Base-by-base conservation (phyloP, 257 asterid genomes). In the Datura wrightii region DNA sequence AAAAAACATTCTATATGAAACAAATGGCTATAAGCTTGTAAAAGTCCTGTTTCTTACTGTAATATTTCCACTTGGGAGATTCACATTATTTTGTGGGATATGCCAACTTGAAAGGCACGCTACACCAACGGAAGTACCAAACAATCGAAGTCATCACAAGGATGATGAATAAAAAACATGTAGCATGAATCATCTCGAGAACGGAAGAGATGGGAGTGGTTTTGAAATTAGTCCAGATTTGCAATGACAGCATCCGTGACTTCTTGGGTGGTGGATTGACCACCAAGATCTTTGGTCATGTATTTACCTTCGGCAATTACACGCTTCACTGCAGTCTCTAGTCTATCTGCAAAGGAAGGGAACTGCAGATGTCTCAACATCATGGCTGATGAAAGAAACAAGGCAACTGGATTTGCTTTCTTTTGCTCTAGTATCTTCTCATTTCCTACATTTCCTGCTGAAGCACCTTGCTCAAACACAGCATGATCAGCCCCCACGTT, bases 401-500 rank as follows among this genome's bases (percentile, higher is more conserved):
- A 79, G 59, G 99, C 99, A 65, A 94, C 97, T 9, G 98, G 98
- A 82, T 96, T 96, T 80, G 97, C 99, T 88, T 82, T 93, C 97
- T 88, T 92, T 83, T 92, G 91, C 91, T 86, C 90, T 10, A 92
- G 84, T 37, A 92, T 6, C 50, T 92, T 91, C 63, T 92, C 97
- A 36, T 88, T 95, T 85, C 98, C 98, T 37, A 95, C 99, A 82
- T 96, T 96, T 83, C 99, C 99, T 41, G 99, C 98, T 39, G 99
- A 96, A 42, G 99, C 99, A 70, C 99, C 99, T 92, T 96, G 99
- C 94, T 95, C 98, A 69, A 95, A 95, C 52, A 95, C 81, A 24
- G 99, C 99, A 87, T 92, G 97, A 80, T 93, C 99, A 31, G 97
- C 96, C 85, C 98, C 99, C 67, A 94, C 98, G 72, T 96, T 96